Base-by-base conservation (phyloP, 2,329 filamentous ascomycete genomes). In the Microsporum audouinii region DNA sequence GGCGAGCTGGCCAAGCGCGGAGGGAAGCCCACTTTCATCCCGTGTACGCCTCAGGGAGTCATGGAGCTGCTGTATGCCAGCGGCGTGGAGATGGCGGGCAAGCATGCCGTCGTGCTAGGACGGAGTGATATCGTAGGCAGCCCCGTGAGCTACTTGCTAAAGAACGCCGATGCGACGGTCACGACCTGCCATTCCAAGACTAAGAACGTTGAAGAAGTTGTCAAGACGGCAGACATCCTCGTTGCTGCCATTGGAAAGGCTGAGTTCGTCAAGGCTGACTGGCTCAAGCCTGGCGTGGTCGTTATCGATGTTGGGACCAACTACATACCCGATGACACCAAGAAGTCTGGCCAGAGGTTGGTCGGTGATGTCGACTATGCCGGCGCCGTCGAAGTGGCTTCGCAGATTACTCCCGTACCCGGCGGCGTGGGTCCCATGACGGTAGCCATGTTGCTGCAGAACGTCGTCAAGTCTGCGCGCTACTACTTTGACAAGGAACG, bases 341-440 rank as follows among this genome's bases (percentile, higher is more conserved):
- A 88, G 79, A 96, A 96, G 79, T 95, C 90, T 10, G 94, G 94
- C 38, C 84, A 94, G 73, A 85, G 91, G 66, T 83, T 99, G 27
- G 92, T 97, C 5, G 94, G 94, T 63, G 94, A 99, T 73, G 94
- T 99, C 47, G 91, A 99, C 69, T 97, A 86, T 68, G 90, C 91
- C 58, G 85, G 88, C 49, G 92, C 92, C 14, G 82, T 82, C 14
- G 81, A 95, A 71, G 88, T 96, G 47, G 94, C 91, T 23, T 96
- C 91, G 1, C 84, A 88, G 70, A 96, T 99, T 70, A 99, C 94
- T 1, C 94, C 94, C 0, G 94, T 99, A 1, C 94, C 94, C 1
- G 94, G 94, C 61, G 94, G 94, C 74, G 94, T 99, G 62, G 94
- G 94, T 0, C 94, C 94, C 58, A 99, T 99, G 94, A 99, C 94